Percentiles rank a stretch among this genome's conserved stretches.
Evolutionary conservation across 2,329 filamentous ascomycete genomes (phyloP).

Genomic region (Talaromyces verruculosus): DNA sequence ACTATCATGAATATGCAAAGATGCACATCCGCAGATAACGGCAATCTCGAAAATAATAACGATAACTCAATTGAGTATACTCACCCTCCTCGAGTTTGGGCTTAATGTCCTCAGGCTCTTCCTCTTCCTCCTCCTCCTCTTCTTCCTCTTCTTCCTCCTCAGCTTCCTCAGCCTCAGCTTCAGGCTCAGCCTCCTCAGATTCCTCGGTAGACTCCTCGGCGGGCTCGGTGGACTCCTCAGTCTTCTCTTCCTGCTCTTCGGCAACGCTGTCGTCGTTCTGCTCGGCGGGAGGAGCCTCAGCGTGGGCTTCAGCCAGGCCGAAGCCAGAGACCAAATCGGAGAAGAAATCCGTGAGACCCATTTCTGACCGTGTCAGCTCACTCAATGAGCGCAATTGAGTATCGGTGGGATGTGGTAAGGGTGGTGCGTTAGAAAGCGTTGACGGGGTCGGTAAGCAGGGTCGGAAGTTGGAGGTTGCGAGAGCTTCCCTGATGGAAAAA

Average conservation of each 20-base stretch:
- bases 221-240: slow-evolving; percentile 20
- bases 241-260: slow-evolving; percentile 40
- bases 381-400: slow-evolving; percentile 37
- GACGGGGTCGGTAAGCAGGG: slow-evolving; percentile 25
- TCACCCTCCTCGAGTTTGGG: slow-evolving; percentile 87
- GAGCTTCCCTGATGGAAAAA: slow-evolving; percentile 39
- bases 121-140: slow-evolving; percentile 77
- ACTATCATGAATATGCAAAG: neutral
- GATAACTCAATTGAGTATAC: slow-evolving; percentile 40
- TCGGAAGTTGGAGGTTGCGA: slow-evolving; percentile 36
- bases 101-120: slow-evolving; percentile 82
- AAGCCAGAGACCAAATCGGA: slow-evolving; percentile 65
- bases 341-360: slow-evolving; percentile 66
- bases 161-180: slow-evolving; percentile 49
- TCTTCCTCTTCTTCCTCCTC: slow-evolving; percentile 64
- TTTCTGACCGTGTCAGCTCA: slow-evolving; percentile 39
- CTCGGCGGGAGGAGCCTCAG: slow-evolving; percentile 58
- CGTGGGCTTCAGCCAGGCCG: slow-evolving; percentile 60
- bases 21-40: neutral
- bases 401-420: slow-evolving; percentile 19
- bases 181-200: slow-evolving; percentile 39
- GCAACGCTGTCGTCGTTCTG: slow-evolving; percentile 51
- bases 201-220: slow-evolving; percentile 32
- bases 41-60: neutral
- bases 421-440: slow-evolving; percentile 5